Conservation (phyloP, 139 green algal species). For the Diplosphaera chodatii region DNA sequence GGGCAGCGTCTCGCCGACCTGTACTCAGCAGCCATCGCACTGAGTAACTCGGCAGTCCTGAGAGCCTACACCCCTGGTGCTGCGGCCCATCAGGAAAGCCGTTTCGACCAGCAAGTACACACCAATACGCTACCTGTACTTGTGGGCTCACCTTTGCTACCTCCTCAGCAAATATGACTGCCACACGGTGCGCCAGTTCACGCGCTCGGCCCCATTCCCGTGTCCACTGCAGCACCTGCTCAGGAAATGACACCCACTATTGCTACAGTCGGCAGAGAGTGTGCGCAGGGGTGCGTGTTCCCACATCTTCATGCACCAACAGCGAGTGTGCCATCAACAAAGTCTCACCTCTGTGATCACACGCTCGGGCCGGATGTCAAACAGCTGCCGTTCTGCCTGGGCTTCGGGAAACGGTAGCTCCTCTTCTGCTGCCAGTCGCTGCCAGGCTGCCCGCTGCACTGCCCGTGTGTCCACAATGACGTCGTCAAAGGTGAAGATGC, state of each 20-base stretch:
- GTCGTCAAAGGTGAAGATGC: conserved; percentile 64
- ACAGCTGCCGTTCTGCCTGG: conserved; percentile 30
- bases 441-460: conserved; percentile 53
- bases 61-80: no score
- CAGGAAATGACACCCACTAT: no score
- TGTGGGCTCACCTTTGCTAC: conserved; percentile 17
- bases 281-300: no score
- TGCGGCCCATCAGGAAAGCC: no score
- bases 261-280: no score
- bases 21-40: no score
- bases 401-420: conserved; percentile 22
- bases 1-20: conserved; percentile 12
- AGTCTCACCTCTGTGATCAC: conserved; percentile 35
- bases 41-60: no score
- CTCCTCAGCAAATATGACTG: conserved; percentile 25
- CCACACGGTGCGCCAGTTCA: conserved; percentile 49
- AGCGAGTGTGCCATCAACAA: no score
- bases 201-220: conserved; percentile 35
- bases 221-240: conserved; percentile 65
- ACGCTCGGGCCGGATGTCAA: conserved; percentile 46
- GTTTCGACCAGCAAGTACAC: no score
- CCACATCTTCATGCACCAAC: no score
- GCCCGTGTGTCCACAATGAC: conserved; percentile 38
- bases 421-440: conserved; percentile 42
- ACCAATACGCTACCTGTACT: no score